phyloP scores from a whole-genome alignment of 2,329 filamentous ascomycete genomes.

The Lojkania enalia region DNA sequence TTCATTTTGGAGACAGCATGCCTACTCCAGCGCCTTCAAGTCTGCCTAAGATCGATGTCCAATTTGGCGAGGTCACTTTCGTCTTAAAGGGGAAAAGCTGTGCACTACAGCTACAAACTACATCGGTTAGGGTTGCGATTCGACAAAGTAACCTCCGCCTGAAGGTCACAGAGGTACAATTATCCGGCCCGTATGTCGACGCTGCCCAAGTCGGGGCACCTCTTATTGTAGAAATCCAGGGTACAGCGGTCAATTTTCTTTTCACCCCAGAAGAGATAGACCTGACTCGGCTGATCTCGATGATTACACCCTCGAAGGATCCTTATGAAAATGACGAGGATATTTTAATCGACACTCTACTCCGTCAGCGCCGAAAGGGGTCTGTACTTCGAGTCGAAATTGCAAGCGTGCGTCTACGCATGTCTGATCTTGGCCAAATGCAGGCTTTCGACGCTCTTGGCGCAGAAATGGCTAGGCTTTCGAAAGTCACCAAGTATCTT shows the following conservation, averaged over 20 bases:
- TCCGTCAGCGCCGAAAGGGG: constrained; percentile 84
- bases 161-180: constrained; percentile 72
- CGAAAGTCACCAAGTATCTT: constrained; percentile 89
- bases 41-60: constrained; percentile 69
- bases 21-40: constrained; percentile 24
- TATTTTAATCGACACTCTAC: constrained; percentile 88
- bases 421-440: constrained; percentile 68
- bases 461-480: constrained; percentile 78
- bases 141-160: constrained; percentile 73
- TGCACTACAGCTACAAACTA: constrained; percentile 73
- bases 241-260: constrained; percentile 71
- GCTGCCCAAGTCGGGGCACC: constrained; percentile 60
- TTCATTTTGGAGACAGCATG: constrained; percentile 60
- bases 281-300: constrained; percentile 76
- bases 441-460: constrained; percentile 70
- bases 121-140: constrained; percentile 78
- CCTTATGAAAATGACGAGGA: constrained; percentile 90
- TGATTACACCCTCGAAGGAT: constrained; percentile 90
- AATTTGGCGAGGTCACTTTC: constrained; percentile 75
- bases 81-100: constrained; percentile 79
- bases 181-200: constrained; percentile 70
- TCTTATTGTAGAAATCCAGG: constrained; percentile 64
- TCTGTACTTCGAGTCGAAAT: constrained; percentile 74
- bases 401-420: constrained; percentile 63
- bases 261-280: constrained; percentile 75